Percentiles rank a stretch among this genome's conserved stretches.
Evolutionary conservation across 768 basidiomycete species (phyloP).

Genomic region (Phylloporus arenicola): DNA sequence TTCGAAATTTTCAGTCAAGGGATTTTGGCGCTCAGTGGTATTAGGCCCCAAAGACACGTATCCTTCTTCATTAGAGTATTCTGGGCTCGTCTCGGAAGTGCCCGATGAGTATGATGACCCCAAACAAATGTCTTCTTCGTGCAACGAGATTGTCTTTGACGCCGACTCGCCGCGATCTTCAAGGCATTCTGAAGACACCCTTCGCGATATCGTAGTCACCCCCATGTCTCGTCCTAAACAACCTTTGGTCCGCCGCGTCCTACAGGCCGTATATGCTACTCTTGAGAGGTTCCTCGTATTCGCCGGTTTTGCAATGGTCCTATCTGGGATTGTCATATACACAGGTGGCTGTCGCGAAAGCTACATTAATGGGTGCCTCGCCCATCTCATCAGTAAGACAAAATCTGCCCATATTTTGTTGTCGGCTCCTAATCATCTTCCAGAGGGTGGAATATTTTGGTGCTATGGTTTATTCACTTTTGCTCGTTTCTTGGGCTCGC

Average conservation of each 20-base stretch:
- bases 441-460: conserved; percentile 92
- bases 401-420: not conserved
- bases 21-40: conserved; percentile 56
- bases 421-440: not conserved
- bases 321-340: conserved; percentile 75
- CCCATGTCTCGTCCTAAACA: conserved; percentile 11
- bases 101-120: conserved; percentile 51
- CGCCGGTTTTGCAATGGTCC: conserved; percentile 58
- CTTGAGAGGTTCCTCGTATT: conserved; percentile 63
- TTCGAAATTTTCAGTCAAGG: conserved; percentile 40
- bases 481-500: conserved; percentile 90
- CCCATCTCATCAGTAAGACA: conserved; percentile 82
- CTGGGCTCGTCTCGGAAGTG: conserved; percentile 51
- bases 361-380: conserved; percentile 78
- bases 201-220: conserved; percentile 38
- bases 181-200: conserved; percentile 53
- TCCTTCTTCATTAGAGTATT: conserved; percentile 42
- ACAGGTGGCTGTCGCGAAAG: conserved; percentile 80
- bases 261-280: conserved; percentile 44
- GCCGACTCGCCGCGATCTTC: conserved; percentile 35
- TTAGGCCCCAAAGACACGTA: conserved; percentile 40
- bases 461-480: conserved; percentile 84
- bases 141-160: conserved; percentile 52
- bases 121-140: conserved; percentile 31
- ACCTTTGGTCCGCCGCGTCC: conserved; percentile 37